These are phyloP conservation scores for Fusarium brachygibbosum DNA, from an alignment of 2,329 filamentous ascomycete species.

Conservation along the genomic window DNA sequence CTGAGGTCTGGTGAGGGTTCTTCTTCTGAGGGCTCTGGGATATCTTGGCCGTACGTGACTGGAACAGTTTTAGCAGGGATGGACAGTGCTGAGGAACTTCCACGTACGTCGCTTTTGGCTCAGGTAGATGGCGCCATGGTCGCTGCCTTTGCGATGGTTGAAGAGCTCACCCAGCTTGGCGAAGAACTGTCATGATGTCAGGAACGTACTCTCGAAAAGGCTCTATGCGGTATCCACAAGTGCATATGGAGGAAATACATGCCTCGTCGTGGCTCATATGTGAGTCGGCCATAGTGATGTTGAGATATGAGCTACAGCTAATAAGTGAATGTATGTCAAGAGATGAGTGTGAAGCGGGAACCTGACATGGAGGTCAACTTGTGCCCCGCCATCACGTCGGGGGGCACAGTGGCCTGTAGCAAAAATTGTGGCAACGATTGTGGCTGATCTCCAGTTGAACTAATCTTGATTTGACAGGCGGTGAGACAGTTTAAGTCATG, in stretches of 20 bases:
- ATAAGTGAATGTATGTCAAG: constrained; percentile 20
- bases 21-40: constrained; percentile 59
- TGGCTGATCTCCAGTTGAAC: not conserved
- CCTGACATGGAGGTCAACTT: constrained; percentile 35
- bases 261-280: constrained; percentile 50
- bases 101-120: constrained; percentile 80
- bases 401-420: constrained; percentile 21
- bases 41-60: constrained; percentile 62
- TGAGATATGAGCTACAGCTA: constrained; percentile 5
- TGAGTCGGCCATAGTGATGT: constrained; percentile 39
- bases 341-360: constrained; percentile 21
- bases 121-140: constrained; percentile 80
- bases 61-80: constrained; percentile 19
- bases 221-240: constrained; percentile 1
- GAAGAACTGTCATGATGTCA: constrained; percentile 74
- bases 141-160: constrained; percentile 73
- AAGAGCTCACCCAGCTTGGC: constrained; percentile 76
- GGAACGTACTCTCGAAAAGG: not conserved
- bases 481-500: not conserved
- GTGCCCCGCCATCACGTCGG: constrained; percentile 44
- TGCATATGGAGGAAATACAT: not conserved
- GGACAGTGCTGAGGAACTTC: too few species aligned
- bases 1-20: constrained; percentile 72
- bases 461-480: constrained; percentile 1
- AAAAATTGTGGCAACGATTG: constrained; percentile 9